These are phyloP conservation scores for Raffaelea ambrosiae DNA, from an alignment of 2,329 filamentous ascomycete genomes.

Conservation along the genomic window DNA sequence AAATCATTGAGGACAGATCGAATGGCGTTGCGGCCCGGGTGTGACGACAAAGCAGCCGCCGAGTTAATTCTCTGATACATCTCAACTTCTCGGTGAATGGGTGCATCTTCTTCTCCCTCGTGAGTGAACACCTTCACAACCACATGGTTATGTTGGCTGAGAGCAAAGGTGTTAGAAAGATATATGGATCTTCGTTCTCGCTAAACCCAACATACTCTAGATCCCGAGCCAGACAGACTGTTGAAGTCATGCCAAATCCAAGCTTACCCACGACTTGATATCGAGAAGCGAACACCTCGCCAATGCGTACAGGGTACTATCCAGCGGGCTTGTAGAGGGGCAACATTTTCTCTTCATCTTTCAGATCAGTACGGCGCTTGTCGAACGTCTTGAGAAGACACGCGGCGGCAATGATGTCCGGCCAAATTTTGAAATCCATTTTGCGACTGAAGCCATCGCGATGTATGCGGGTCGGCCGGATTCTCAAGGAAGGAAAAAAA, in stretches of 20 bases:
- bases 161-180: background rate
- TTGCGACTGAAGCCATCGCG: background rate
- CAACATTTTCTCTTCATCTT: background rate
- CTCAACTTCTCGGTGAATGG: constrained; percentile 8
- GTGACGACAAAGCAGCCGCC: background rate
- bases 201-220: background rate
- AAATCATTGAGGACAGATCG: background rate
- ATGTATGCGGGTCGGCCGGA: too few species aligned
- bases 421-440: background rate
- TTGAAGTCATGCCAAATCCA: constrained; percentile 26
- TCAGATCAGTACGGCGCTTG: background rate
- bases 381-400: background rate
- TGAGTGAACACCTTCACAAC: constrained; percentile 15
- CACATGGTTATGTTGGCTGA: constrained; percentile 4
- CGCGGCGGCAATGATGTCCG: background rate
- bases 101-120: background rate
- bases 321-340: background rate
- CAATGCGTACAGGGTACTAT: constrained; percentile 17
- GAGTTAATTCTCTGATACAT: background rate
- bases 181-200: too few species aligned
- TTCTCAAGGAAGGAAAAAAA: too few species aligned
- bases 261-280: constrained; percentile 32
- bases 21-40: background rate
- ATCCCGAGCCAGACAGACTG: constrained; percentile 4
- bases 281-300: constrained; percentile 15